Evolutionary conservation across 108 stramenopile genomes (phyloP).

Genomic region (Stephanodiscus minutulus): DNA sequence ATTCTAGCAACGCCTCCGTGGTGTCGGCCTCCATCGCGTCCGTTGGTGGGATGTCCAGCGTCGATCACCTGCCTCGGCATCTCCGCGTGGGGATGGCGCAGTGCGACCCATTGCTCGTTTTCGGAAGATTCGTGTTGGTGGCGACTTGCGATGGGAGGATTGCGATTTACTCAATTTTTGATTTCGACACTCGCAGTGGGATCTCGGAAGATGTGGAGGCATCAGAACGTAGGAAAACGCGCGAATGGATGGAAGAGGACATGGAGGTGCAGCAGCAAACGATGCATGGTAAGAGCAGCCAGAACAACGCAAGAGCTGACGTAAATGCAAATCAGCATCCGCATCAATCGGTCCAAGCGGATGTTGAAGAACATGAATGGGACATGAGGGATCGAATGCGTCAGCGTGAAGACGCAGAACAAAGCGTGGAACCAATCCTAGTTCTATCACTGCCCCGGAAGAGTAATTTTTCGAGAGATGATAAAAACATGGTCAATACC

Average conservation of each 20-base stretch:
- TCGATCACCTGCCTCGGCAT: slow-evolving; percentile 21
- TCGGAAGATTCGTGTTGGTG: slow-evolving; percentile 30
- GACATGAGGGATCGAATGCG: slow-evolving; percentile 26
- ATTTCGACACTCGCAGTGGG: slow-evolving; percentile 16
- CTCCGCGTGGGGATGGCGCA: slow-evolving; percentile 32
- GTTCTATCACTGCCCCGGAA: slow-evolving; percentile 17
- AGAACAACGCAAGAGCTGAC: neutral
- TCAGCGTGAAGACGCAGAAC: slow-evolving; percentile 10
- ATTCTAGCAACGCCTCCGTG: slow-evolving; percentile 32
- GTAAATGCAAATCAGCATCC: neutral
- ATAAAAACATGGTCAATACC: slow-evolving; percentile 4
- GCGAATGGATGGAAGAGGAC: slow-evolving; percentile 49
- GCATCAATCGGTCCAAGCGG: slow-evolving; percentile 1
- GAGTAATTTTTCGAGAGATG: slow-evolving; percentile 6
- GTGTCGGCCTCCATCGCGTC: slow-evolving; percentile 26
- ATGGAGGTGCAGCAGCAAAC: neutral
- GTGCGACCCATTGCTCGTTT: slow-evolving; percentile 37
- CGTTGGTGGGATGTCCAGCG: slow-evolving; percentile 11
- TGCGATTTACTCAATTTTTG: slow-evolving; percentile 31
- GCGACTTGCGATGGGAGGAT: slow-evolving; percentile 41
- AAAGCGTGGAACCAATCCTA: slow-evolving; percentile 21
- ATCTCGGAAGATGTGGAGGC: slow-evolving; percentile 36
- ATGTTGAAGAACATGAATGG: slow-evolving; percentile 29
- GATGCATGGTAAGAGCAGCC: slow-evolving; percentile 1
- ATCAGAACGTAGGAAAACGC: slow-evolving; percentile 28